Percentiles rank a stretch among this genome's conserved stretches.
Conservation (phyloP, 2,329 filamentous ascomycete species). For the Monilinia fructigena region DNA sequence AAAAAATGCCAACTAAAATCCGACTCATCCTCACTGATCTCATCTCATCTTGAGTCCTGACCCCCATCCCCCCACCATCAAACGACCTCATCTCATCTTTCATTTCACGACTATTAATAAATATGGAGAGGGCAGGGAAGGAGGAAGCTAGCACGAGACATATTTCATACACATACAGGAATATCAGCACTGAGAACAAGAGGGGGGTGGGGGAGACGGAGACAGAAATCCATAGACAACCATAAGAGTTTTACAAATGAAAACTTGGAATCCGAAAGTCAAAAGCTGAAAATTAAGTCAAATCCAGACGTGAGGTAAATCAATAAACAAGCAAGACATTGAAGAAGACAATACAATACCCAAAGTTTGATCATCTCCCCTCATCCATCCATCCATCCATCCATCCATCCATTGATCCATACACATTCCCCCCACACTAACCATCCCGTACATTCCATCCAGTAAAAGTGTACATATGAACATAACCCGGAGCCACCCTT, state of each 20-base stretch:
- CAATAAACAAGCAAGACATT: not conserved
- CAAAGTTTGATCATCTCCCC: not conserved
- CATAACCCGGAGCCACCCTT: not conserved
- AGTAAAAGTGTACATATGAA: not conserved
- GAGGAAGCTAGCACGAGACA: too few relatives aligned
- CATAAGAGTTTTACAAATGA: too few relatives aligned
- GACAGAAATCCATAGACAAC: too few relatives aligned
- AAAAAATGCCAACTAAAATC: too few relatives aligned
- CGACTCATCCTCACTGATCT: too few relatives aligned
- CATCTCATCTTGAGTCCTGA: too few relatives aligned
- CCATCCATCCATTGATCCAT: not conserved
- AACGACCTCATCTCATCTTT: not conserved
- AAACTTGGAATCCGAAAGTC: not conserved
- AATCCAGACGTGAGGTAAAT: not conserved
- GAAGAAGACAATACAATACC: too few relatives aligned
- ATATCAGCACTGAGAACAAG: too few relatives aligned
- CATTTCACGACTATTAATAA: not conserved
- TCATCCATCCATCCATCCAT: not conserved
- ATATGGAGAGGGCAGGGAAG: too few relatives aligned
- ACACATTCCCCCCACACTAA: not conserved
- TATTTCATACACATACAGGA: too few relatives aligned
- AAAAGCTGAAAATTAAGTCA: not conserved
- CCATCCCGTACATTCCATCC: not conserved
- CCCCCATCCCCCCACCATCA: too few relatives aligned
- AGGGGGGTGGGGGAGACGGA: too few relatives aligned